A percentile compares a stretch with the other conserved stretches of the same genome.
Conservation (phyloP, 257 asterid genomes). For the Ballota nigra region DNA sequence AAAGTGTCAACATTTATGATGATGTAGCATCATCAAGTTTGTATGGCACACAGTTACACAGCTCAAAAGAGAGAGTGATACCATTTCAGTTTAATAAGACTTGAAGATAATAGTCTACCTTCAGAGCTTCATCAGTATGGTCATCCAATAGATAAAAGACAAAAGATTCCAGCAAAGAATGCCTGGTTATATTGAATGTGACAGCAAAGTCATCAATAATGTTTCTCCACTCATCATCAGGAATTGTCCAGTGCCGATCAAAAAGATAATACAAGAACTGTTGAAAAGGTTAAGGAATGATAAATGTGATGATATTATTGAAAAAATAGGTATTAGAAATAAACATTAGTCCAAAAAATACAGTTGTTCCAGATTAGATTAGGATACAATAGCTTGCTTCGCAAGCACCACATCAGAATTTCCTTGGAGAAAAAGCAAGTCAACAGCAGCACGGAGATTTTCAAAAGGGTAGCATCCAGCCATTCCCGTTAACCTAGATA, state of each 20-base stretch:
- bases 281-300: slow-evolving; percentile 47
- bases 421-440: slow-evolving; percentile 84
- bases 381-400: slow-evolving; percentile 97
- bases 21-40: slow-evolving; percentile 6
- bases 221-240: slow-evolving; percentile 65
- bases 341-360: neutral
- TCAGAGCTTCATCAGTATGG: slow-evolving; percentile 69
- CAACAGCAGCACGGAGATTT: slow-evolving; percentile 72
- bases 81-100: slow-evolving; percentile 1
- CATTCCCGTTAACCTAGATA: slow-evolving; percentile 63
- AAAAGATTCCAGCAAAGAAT: slow-evolving; percentile 82
- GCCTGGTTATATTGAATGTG: slow-evolving; percentile 71
- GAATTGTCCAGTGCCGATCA: slow-evolving; percentile 86
- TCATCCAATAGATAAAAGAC: slow-evolving; percentile 89
- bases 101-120: slow-evolving; percentile 47
- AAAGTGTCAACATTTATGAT: neutral
- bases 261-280: slow-evolving; percentile 89
- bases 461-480: slow-evolving; percentile 82
- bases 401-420: slow-evolving; percentile 83
- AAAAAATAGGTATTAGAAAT: slow-evolving; percentile 4
- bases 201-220: slow-evolving; percentile 87
- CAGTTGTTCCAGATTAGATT: neutral
- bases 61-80: slow-evolving; percentile 5
- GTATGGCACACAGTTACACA: neutral
- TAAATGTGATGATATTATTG: neutral